Conservation (phyloP, 2,329 filamentous ascomycete genomes). For the Teratosphaeria zuluensis region DNA sequence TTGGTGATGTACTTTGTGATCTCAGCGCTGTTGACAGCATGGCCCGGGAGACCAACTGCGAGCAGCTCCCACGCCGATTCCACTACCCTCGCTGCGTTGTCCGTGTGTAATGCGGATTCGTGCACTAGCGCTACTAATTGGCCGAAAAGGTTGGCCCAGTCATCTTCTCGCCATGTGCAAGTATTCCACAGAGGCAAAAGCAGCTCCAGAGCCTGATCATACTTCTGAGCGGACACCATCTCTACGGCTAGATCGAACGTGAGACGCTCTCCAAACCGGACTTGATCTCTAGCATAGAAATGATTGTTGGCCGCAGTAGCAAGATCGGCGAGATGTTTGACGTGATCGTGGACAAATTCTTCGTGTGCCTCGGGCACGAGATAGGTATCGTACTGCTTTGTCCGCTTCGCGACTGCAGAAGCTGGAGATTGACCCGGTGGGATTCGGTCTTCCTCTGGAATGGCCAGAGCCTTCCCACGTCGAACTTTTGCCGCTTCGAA, state of each 20-base stretch:
- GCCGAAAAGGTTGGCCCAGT: constrained; percentile 50
- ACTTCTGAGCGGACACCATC: constrained; percentile 40
- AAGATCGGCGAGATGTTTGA: constrained; percentile 40
- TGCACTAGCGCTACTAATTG: constrained; percentile 45
- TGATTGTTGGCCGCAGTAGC: constrained; percentile 36
- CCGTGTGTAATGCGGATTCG: constrained; percentile 36
- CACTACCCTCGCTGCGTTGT: constrained; percentile 40
- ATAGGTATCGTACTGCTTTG: constrained; percentile 49
- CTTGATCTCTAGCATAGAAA: constrained; percentile 44
- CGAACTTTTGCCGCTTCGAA: constrained; percentile 43
- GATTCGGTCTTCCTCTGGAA: constrained; percentile 50
- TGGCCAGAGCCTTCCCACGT: constrained; percentile 42
- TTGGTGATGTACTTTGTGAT: constrained; percentile 11
- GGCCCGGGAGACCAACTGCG: constrained; percentile 5
- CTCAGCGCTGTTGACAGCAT: constrained; percentile 3
- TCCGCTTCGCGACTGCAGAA: constrained; percentile 44
- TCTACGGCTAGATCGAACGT: constrained; percentile 47
- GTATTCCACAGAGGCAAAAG: constrained; percentile 46
- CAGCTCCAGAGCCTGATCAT: constrained; percentile 41
- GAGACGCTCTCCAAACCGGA: constrained; percentile 45
- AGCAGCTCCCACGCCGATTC: constrained; percentile 49
- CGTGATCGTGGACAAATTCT: constrained; percentile 38
- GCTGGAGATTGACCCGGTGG: constrained; percentile 47
- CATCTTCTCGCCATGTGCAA: constrained; percentile 49
- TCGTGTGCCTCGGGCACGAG: constrained; percentile 49